Base-by-base conservation (phyloP, 2,329 filamentous ascomycete species). In the Paramyrothecium roridum region DNA sequence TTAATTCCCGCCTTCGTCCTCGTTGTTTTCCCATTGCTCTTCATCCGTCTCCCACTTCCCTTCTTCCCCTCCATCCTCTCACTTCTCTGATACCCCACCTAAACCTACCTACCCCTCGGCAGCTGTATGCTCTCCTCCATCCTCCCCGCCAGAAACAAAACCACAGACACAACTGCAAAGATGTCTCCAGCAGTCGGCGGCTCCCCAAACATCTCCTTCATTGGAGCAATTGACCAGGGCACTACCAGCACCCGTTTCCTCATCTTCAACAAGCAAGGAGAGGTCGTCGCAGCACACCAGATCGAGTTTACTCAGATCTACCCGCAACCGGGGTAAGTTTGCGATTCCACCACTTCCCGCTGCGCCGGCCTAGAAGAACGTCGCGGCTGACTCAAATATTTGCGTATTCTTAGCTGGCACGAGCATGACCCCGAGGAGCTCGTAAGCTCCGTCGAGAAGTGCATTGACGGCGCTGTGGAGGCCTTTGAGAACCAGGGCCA, bases 351-450 rank as follows among this genome's bases (percentile, higher is more conserved):
- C 40, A 26, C 13, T 26, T 19, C 51, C 19, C 40, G 22, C 47
- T 45, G 23, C 10, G 45, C 45, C 34, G 21, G 40, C 21, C 20
- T 54, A 33, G 48, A 10, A 53, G 26, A 30, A 30, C 26, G 26
- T 30, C 26, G 10, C 26, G 26, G 26, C 26, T 30, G 26, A 30
- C 26, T 30, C 26, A 30, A 30, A 30, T 30, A 4, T 30, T 30
- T 30, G 26, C 26, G 26, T 10, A 30, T 30, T 30, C 26, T 30
- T 30, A 92, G 89, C 69, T 93, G 89, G 90, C 89, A 93, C 72
- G 90, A 95, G 72, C 90, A 93, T 70, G 88, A 93, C 64, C 89
- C 90, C 11, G 78, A 84, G 57, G 89, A 93, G 73, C 80, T 95
- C 57, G 73, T 93, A 37, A 76, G 79, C 52, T 89, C 89, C 1